These are phyloP conservation scores for Pleurostoma richardsiae DNA, from an alignment of 2,329 filamentous ascomycete species.

Conservation along the genomic window DNA sequence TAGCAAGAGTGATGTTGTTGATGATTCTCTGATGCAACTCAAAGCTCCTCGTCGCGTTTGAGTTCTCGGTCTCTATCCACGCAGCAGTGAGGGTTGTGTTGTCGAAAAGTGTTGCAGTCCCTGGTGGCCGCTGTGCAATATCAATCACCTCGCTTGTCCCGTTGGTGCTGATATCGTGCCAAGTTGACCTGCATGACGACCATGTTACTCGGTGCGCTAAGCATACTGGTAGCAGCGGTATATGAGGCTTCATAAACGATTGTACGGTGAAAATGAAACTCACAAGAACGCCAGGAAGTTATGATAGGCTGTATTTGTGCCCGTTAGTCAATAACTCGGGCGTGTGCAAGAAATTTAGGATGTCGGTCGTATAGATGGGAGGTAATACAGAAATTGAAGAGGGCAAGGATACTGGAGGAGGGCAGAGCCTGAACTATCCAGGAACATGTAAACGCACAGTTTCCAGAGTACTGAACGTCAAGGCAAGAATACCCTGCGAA, in stretches of 20 bases:
- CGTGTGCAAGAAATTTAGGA: too few species aligned
- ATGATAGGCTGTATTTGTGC: conserved; percentile 48
- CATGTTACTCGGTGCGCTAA: neutral
- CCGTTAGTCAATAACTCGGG: conserved; percentile 2
- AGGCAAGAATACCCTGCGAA: conserved; percentile 54
- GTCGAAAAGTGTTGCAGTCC: conserved; percentile 61
- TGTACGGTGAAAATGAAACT: neutral
- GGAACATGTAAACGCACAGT: conserved; percentile 30
- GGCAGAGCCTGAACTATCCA: neutral
- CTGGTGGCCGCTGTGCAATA: conserved; percentile 47
- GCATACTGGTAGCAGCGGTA: too few species aligned
- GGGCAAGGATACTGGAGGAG: neutral
- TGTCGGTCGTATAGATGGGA: too few species aligned
- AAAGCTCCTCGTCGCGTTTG: conserved; percentile 47
- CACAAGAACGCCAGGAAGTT: conserved; percentile 60
- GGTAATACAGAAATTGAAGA: too few species aligned
- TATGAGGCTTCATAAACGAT: too few species aligned
- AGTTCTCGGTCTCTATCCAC: conserved; percentile 58
- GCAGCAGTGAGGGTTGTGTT: conserved; percentile 66
- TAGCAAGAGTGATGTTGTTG: conserved; percentile 72
- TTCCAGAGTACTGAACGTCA: conserved; percentile 63
- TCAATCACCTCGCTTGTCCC: conserved; percentile 34
- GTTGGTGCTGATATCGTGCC: conserved; percentile 41
- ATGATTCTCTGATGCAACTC: conserved; percentile 50
- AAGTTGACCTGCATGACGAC: conserved; percentile 34